Evolutionary conservation across 176 grass and related monocot species (phyloP), one percentile per base, ranked within the genome.

Genomic region (Pontederia crassipes): DNA sequence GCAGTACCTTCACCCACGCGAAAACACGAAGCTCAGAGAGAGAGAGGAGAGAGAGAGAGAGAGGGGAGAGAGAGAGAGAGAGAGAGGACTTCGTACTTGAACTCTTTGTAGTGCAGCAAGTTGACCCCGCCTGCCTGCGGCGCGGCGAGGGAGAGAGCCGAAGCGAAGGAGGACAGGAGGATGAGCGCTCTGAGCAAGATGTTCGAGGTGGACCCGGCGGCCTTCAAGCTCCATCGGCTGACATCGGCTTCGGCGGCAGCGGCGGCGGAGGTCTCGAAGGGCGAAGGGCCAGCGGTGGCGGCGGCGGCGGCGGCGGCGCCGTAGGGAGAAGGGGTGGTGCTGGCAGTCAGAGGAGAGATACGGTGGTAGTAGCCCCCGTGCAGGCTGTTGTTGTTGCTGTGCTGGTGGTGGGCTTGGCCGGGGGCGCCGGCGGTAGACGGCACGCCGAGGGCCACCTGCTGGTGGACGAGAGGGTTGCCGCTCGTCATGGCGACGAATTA

Each of bases 151-250:
- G 64, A 52, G 47, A 66, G 12, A 24, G 64, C 9, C 9, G 64
- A 66, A 48, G 48, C 20, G 57, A 59, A 59, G 57, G 57, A 59
- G 35, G 45, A 62, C 15, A 11, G n/a, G 64, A 66, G 49, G 64
- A 66, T 1, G 45, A 64, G 24, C 14, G 61, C 61, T 9, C 64
- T 47, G 26, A 66, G 64, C 20, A 32, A 12, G 48, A 51, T 4
- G 24, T 16, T 52, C 9, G 28, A 40, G 32, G 32, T 40, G 14
- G 20, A 9, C 11, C 17, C 18, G 49, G 20, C 14, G 8, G 62
- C 14, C 8, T 48, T 28, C 49, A 10, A 52, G 20, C 48, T 52
- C 18, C 48, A 32, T 20, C 4, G 12, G 11, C 8, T 64, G 46
- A 18, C 17, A 17, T 8, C 9, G 16, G 48, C 24, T 3, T 3